Conservation (phyloP, 768 basidiomycete species). For the Lentinus tigrinus region DNA sequence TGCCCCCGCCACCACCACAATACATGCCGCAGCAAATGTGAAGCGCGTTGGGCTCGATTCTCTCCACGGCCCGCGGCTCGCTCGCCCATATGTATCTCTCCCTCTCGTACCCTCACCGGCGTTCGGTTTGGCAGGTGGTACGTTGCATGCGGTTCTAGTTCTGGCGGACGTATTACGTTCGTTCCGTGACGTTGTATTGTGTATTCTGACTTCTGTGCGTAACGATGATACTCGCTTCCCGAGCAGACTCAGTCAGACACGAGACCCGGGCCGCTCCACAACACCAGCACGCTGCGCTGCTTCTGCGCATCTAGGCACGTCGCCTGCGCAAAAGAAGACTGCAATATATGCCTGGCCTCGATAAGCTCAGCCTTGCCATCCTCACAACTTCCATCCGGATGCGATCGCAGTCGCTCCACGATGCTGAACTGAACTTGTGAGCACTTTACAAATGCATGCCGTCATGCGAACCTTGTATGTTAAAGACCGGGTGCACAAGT, state of each 20-base stretch:
- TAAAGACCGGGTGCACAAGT: neutral
- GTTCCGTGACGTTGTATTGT: conserved; percentile 10
- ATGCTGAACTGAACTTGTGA: too few relatives aligned
- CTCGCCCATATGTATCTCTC: neutral
- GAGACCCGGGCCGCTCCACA: too few relatives aligned
- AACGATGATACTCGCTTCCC: neutral
- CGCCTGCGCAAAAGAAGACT: neutral
- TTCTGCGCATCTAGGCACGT: neutral
- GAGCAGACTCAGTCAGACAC: neutral
- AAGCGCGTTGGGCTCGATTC: neutral
- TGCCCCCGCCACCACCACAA: conserved; percentile 12
- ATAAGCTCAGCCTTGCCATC: neutral
- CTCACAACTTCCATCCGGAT: neutral
- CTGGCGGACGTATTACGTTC: conserved; percentile 12
- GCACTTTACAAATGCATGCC: neutral
- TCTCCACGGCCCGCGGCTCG: neutral
- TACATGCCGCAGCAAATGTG: conserved; percentile 13
- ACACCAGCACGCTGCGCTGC: too few relatives aligned
- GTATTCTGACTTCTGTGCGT: neutral
- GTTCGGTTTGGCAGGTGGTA: neutral
- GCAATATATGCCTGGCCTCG: neutral
- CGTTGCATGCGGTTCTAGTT: neutral
- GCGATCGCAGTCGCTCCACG: too few relatives aligned
- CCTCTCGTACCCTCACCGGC: neutral
- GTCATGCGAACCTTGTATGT: neutral